Evolutionary conservation across 352 stramenopile genomes (phyloP), one percentile per base, ranked within the genome.

Genomic region (Globisporangium irregulare): DNA sequence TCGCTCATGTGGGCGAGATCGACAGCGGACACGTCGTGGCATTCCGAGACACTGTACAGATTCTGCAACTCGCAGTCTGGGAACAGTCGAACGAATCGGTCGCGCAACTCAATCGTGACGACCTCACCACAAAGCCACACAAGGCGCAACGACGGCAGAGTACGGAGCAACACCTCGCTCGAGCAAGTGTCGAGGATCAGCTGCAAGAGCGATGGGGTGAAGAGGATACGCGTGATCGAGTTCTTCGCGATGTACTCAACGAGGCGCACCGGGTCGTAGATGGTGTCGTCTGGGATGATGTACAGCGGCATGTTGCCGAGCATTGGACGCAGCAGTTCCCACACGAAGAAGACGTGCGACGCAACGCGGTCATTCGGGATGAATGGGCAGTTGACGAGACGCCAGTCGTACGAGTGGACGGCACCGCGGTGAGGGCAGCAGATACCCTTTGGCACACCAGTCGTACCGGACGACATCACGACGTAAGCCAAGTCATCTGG

Each of bases 321-420:
- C 67, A 98, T 81, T 29, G 95, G 92, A 6, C 93, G 86, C 15
- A 98, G 74, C 55, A 97, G 73, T 66, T 98, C 95, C 95, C 95
- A 98, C 3, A 98, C 91, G 67, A 98, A 98, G 72, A 98, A 98
- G 22, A 98, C 92, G 68, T 97, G 94, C 57, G 87, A 97, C 27
- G 92, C 93, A 59, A 97, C 91, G 54, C 85, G 79, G 34, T 97
- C 86, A 46, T 94, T 79, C 48, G 82, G 76, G 27, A 86, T 73
- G 57, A 83, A 91, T 12, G 85, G 81, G 15, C 83, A 92, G 58
- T 91, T 79, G n/a, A 79, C 81, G 14, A 95, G 79, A 1, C 92
- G 91, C 82, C 93, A 97, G 59, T 95, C 62, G 73, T 98, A 98
- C 15, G 91, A 98, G 73, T 97, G 91, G 14, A 97, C 90, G 6